Percentiles rank a stretch among this genome's conserved stretches.
phyloP scores from a whole-genome alignment of 768 basidiomycete genomes.

The Solioccasus polychromus region DNA sequence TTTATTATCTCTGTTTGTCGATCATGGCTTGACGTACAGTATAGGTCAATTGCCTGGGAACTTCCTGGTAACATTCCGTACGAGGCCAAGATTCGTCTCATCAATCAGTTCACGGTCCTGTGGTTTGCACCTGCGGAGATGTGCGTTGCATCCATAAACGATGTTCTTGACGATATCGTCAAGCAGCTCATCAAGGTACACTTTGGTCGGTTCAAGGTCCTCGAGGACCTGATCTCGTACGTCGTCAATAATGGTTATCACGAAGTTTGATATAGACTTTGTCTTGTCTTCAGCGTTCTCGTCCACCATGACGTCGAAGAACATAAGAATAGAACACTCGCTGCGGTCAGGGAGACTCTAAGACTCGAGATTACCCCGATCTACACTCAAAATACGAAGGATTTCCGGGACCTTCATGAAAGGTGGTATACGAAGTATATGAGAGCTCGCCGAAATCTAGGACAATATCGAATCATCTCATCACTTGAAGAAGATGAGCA shows the following conservation, averaged over 20 bases:
- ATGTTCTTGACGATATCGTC: constrained; percentile 31
- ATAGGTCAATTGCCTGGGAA: constrained; percentile 42
- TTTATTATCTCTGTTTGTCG: not conserved
- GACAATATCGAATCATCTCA: not conserved
- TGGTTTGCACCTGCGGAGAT: constrained; percentile 37
- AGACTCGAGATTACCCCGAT: constrained; percentile 37
- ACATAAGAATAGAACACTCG: constrained; percentile 21
- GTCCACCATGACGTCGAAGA: constrained; percentile 28
- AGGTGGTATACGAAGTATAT: constrained; percentile 28
- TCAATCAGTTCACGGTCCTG: constrained; percentile 30
- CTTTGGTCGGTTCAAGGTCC: constrained; percentile 40
- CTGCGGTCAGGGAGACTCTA: constrained; percentile 33
- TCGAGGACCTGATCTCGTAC: constrained; percentile 37
- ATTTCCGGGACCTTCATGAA: constrained; percentile 17
- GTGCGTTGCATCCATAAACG: constrained; percentile 34
- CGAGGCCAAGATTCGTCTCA: constrained; percentile 37
- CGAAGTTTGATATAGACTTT: not conserved
- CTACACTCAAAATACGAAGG: constrained; percentile 37
- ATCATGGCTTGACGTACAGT: not conserved
- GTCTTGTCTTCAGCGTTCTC: constrained; percentile 21
- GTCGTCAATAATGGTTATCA: constrained; percentile 8
- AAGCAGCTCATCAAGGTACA: constrained; percentile 27
- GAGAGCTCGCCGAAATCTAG: constrained; percentile 2
- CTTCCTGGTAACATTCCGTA: constrained; percentile 41
- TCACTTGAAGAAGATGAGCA: too few relatives aligned